Evolutionary conservation across 345 rosid genomes (phyloP).

Genomic region (Syzygium jambos): DNA sequence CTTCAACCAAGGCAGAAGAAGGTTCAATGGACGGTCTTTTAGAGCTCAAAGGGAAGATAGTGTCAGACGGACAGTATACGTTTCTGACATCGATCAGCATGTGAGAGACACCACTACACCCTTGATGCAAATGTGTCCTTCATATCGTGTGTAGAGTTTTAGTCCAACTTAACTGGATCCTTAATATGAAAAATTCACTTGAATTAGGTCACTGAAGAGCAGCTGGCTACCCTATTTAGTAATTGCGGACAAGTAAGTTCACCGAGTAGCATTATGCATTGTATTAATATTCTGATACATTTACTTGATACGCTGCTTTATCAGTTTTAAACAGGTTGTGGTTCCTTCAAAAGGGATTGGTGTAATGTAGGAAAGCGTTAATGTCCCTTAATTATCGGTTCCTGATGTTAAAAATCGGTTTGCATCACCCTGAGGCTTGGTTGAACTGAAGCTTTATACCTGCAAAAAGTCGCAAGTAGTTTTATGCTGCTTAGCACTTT

Average conservation of each 20-base stretch:
- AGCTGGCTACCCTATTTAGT: constrained; percentile 72
- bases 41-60: constrained; percentile 66
- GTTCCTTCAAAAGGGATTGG: background rate
- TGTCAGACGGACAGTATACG: constrained; percentile 50
- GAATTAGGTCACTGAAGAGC: constrained; percentile 78
- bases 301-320: background rate
- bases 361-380: background rate
- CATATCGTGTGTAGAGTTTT: background rate
- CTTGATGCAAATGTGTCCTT: background rate
- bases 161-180: background rate
- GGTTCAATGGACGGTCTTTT: constrained; percentile 48
- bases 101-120: constrained; percentile 15
- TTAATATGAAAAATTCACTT: background rate
- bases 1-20: constrained; percentile 50
- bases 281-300: background rate
- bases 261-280: background rate
- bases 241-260: constrained; percentile 72
- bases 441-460: background rate
- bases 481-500: background rate
- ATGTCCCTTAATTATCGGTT: background rate
- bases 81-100: constrained; percentile 53
- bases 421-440: background rate
- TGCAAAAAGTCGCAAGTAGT: background rate
- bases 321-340: background rate
- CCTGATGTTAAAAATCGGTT: background rate